Percentiles rank a stretch among this genome's conserved stretches.
These are phyloP conservation scores for Penicillium sp. DNA, from an alignment of 2,329 filamentous ascomycete species.

Conservation along the genomic window DNA sequence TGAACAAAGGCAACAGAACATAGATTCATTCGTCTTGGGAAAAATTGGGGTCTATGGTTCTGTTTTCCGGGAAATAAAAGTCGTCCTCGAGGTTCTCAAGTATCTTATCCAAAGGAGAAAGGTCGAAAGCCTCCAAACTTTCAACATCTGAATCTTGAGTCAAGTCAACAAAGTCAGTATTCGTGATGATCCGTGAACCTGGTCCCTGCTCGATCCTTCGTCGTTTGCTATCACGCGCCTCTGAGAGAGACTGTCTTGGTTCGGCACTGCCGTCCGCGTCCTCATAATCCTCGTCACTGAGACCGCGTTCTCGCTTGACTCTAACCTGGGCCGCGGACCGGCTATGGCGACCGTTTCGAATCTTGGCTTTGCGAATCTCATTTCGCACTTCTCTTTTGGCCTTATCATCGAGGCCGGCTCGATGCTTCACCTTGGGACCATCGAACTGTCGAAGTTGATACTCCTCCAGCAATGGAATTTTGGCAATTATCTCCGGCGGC, in stretches of 20 bases:
- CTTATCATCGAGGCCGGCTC: constrained; percentile 21
- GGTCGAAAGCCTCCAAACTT: background rate
- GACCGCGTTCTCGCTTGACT: background rate
- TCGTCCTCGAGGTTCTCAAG: background rate
- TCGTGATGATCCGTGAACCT: background rate
- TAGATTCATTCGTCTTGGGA: no score
- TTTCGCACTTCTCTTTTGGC: constrained; percentile 17
- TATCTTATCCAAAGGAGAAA: background rate
- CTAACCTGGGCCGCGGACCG: background rate
- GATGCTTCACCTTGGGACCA: constrained; percentile 20
- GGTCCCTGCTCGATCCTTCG: background rate
- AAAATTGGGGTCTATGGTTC: background rate
- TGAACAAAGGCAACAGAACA: no score
- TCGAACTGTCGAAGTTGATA: constrained; percentile 33
- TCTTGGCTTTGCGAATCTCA: constrained; percentile 26
- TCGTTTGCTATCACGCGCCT: background rate
- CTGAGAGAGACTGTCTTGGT: background rate
- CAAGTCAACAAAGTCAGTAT: background rate
- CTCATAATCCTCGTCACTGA: background rate
- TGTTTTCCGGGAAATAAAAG: background rate
- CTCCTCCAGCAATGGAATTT: constrained; percentile 25
- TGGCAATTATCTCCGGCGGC: constrained; percentile 15
- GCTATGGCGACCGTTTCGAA: constrained; percentile 26
- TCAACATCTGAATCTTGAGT: background rate
- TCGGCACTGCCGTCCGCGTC: background rate